These are phyloP conservation scores for Rosa multiflora DNA, from an alignment of 306 rosid species.

Conservation along the genomic window DNA sequence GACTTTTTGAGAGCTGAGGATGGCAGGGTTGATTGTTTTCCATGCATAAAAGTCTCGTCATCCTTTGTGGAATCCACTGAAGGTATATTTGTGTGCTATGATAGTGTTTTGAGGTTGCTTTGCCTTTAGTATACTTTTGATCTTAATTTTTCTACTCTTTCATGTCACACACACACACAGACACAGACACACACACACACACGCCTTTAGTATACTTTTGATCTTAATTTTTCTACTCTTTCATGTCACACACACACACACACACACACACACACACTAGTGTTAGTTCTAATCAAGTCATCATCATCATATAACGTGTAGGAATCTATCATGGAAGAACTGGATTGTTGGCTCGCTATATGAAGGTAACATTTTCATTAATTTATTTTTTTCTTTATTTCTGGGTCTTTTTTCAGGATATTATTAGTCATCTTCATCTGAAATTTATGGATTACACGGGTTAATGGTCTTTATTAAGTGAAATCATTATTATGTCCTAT, in stretches of 20 bases:
- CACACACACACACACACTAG: neutral
- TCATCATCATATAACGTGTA: constrained; percentile 28
- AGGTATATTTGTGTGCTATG: constrained; percentile 41
- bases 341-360: constrained; percentile 77
- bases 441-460: neutral
- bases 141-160: neutral
- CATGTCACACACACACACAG: neutral
- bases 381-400: neutral
- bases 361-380: constrained; percentile 61
- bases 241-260: neutral
- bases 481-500: neutral
- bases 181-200: too few species aligned
- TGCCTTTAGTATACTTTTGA: neutral
- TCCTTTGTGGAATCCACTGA: constrained; percentile 49
- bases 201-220: neutral
- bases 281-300: constrained; percentile 39
- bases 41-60: constrained; percentile 67
- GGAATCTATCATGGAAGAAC: constrained; percentile 53
- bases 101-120: neutral
- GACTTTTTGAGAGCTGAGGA: constrained; percentile 83
- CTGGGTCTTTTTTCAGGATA: neutral
- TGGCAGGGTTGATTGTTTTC: constrained; percentile 84
- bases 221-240: neutral
- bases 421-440: neutral
- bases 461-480: neutral